Base-by-base conservation (phyloP, 2,329 filamentous ascomycete species). In the Diaporthe nobilis region DNA sequence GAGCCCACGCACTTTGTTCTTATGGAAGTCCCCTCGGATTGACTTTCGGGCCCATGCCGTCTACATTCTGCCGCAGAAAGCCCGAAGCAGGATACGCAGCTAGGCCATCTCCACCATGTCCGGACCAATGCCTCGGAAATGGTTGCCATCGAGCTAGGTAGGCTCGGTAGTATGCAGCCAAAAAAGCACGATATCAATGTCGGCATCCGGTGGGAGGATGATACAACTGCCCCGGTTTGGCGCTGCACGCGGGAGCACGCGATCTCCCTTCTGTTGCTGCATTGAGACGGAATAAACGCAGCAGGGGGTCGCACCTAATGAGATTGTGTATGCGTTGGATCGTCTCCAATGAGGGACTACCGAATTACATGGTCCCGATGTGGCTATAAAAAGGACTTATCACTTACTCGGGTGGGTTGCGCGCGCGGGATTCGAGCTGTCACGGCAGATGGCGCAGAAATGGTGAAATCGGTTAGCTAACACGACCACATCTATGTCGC, bases 391-490 rank as follows among this genome's bases (percentile, higher is more conserved):
- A 68, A n/a, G 47, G 63, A 53, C 44, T 51, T 68, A 37, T 68
- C 65, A 53, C 65, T 68, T 68, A 28, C 13, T 39, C 65, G 47
- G 65, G 65, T 39, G 65, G 65, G 47, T 28, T 68, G 47, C 34
- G 65, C 22, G 47, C 34, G 65, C 22, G 47, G 65, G 65, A 68
- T 53, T 68, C 31, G 20, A 53, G 47, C 65, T 39, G 65, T 68
- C 65, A 68, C 65, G 65, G 65, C 65, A 68, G 65, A 68, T 68
- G 15, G 31, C 65, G 31, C 9, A 20, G 65, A 20, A 39, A 68
- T 68, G 65, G 65, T 68, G 65, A 68, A 53, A 68, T 68, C 47
- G 47, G 47, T 68, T 68, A 68, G 65, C 65, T 68, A 53, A 68
- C 20, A 39, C 2, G 7, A 39, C 31, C 10, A 13, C 31, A 28